A percentile compares a stretch with the other conserved stretches of the same genome.
Conservation (phyloP, 2,329 filamentous ascomycete genomes). For the Microsporum canis region DNA sequence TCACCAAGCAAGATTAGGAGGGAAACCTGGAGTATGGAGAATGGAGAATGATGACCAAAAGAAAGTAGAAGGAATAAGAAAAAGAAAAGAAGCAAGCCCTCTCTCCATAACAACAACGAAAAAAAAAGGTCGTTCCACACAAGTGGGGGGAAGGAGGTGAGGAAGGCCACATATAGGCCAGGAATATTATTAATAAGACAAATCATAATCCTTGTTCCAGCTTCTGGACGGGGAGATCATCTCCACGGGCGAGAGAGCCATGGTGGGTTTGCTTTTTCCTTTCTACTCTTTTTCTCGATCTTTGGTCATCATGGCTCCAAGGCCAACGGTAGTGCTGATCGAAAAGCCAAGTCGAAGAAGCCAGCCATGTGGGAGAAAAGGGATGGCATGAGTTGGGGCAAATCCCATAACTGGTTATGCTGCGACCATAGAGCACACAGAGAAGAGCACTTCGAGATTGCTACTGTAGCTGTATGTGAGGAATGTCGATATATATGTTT, state of each 20-base stretch:
- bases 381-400: too few species aligned
- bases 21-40: background rate
- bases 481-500: background rate
- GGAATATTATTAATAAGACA: background rate
- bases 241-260: background rate
- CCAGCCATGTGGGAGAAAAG: background rate
- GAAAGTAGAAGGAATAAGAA: background rate
- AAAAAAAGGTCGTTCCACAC: background rate
- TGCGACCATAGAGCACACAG: background rate
- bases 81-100: background rate
- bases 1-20: background rate
- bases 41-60: background rate
- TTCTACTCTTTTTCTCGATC: background rate
- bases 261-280: background rate
- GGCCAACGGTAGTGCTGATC: background rate
- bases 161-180: background rate
- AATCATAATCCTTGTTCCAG: background rate
- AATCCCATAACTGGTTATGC: background rate
- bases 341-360: background rate
- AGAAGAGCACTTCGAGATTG: too few species aligned
- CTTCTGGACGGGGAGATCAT: background rate
- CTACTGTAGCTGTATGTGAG: too few species aligned
- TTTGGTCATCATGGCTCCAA: background rate
- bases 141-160: background rate
- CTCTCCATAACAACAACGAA: background rate